A percentile compares a stretch with the other conserved stretches of the same genome.
Conservation (phyloP, 2,329 filamentous ascomycete species). For the Pseudocercospora eumusae region DNA sequence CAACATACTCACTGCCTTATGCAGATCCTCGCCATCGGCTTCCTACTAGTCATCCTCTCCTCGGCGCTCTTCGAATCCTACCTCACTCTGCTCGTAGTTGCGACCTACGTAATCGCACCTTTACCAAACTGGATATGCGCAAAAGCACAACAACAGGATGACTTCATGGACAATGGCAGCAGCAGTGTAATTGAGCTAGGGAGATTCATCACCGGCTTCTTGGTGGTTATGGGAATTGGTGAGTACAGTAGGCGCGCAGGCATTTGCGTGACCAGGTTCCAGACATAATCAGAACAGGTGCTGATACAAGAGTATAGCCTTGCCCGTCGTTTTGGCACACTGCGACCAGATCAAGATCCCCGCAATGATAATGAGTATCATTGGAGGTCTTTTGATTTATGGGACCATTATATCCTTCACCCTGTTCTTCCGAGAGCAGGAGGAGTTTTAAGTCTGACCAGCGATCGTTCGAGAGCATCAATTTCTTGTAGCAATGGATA, state of each 20-base stretch:
- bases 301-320: constrained; percentile 56
- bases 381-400: constrained; percentile 92
- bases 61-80: constrained; percentile 94
- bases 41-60: constrained; percentile 97
- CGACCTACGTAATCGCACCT: constrained; percentile 89
- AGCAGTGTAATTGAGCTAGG: constrained; percentile 90
- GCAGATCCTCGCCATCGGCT: constrained; percentile 90
- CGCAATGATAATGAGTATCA: constrained; percentile 92
- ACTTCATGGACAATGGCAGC: constrained; percentile 86
- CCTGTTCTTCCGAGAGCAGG: constrained; percentile 97
- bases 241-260: constrained; percentile 45
- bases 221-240: constrained; percentile 98
- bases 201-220: constrained; percentile 88
- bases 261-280: background rate
- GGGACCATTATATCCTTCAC: constrained; percentile 97
- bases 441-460: constrained; percentile 70
- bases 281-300: background rate
- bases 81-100: constrained; percentile 92
- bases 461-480: background rate
- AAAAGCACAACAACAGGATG: constrained; percentile 86
- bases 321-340: constrained; percentile 86
- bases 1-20: constrained; percentile 10
- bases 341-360: constrained; percentile 76
- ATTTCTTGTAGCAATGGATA: constrained; percentile 1
- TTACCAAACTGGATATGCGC: constrained; percentile 95